Conservation (phyloP, 805 yeast genomes). For the Blastobotrys robertii region DNA sequence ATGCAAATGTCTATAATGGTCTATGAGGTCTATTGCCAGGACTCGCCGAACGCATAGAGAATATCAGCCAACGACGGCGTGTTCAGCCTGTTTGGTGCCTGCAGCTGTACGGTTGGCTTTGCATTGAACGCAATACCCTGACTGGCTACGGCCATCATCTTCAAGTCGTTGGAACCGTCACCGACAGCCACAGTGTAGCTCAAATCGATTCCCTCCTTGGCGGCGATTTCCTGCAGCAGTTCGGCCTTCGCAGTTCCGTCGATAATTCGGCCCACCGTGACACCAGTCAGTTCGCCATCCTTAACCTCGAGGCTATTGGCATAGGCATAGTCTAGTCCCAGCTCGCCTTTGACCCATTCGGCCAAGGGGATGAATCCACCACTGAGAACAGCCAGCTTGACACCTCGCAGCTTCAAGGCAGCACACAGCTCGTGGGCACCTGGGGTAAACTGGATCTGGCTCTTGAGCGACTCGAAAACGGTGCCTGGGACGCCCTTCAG, state of each 20-base stretch:
- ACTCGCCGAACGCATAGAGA: conserved; percentile 64
- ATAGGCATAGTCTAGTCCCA: conserved; percentile 76
- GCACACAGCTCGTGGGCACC: conserved; percentile 71
- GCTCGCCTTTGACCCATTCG: conserved; percentile 50
- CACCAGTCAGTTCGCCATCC: conserved; percentile 54
- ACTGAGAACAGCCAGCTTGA: conserved; percentile 74
- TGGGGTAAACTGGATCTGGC: conserved; percentile 62
- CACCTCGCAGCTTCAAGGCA: conserved; percentile 51
- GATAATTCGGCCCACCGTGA: conserved; percentile 69
- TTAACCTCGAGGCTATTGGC: conserved; percentile 56
- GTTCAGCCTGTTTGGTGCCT: conserved; percentile 78
- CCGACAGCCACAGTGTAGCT: conserved; percentile 73
- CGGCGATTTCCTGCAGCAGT: conserved; percentile 42
- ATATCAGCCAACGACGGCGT: conserved; percentile 63
- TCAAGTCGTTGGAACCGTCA: conserved; percentile 93
- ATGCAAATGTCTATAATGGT: conserved; percentile 1
- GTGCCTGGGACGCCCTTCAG: conserved; percentile 71
- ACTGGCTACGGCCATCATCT: conserved; percentile 88
- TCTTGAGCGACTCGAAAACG: conserved; percentile 72
- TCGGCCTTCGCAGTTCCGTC: conserved; percentile 80
- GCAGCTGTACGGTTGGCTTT: conserved; percentile 77
- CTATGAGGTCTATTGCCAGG: conserved; percentile 13
- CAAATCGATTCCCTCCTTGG: conserved; percentile 22
- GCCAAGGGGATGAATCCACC: conserved; percentile 96
- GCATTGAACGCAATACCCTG: conserved; percentile 97